Conservation (phyloP, 2,329 filamentous ascomycete species). For the Pseudocercospora ulei region DNA sequence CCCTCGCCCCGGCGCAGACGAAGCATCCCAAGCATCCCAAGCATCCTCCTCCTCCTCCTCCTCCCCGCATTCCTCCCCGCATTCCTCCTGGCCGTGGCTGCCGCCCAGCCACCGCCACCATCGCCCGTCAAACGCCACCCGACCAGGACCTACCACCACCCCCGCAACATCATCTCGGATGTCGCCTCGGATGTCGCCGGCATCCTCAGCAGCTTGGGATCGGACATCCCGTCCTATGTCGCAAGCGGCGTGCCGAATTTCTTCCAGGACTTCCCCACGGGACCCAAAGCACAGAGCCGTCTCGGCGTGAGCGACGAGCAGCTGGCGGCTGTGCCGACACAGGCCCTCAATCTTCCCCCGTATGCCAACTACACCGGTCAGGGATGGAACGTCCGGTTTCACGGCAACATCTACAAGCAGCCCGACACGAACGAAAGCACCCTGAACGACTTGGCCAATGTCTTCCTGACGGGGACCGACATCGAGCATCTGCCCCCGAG, state of each 20-base stretch:
- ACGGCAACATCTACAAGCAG: constrained; percentile 73
- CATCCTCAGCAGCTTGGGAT: constrained; percentile 44
- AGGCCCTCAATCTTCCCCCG: constrained; percentile 59
- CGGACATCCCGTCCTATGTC: constrained; percentile 51
- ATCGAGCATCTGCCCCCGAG: constrained; percentile 50
- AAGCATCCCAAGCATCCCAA: constrained; percentile 6
- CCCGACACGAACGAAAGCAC: constrained; percentile 57
- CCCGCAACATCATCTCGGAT: constrained; percentile 46
- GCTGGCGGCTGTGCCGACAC: constrained; percentile 54
- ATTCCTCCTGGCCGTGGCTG: constrained; percentile 25
- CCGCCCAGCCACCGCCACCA: constrained; percentile 29
- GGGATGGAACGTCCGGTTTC: constrained; percentile 66
- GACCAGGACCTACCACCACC: constrained; percentile 36
- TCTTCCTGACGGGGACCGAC: constrained; percentile 58
- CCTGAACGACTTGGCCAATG: constrained; percentile 58
- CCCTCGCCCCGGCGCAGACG: no score
- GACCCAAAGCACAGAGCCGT: constrained; percentile 49
- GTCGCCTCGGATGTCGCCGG: constrained; percentile 39
- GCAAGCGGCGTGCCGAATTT: constrained; percentile 56
- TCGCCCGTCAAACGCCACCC: constrained; percentile 38
- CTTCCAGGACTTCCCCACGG: constrained; percentile 56
- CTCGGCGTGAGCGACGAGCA: constrained; percentile 52
- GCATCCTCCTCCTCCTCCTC: constrained; percentile 16
- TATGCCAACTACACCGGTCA: constrained; percentile 67
- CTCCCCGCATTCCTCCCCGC: constrained; percentile 28